Evolutionary conservation across 2,329 filamentous ascomycete species (phyloP).

Genomic region (Didymellaceae sp.): DNA sequence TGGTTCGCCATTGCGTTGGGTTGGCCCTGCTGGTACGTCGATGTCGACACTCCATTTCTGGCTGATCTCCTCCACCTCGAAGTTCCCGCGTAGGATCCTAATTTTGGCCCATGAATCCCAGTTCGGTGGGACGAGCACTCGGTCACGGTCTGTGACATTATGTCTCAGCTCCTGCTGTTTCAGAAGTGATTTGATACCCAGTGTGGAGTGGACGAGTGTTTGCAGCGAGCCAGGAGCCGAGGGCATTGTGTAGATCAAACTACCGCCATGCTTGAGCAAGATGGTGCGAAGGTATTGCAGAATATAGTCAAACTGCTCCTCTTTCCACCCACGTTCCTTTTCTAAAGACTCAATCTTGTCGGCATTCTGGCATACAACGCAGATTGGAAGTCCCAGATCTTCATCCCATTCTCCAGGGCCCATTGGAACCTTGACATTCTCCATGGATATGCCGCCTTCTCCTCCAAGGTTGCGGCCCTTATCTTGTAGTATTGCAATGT

Average conservation of each 20-base stretch:
- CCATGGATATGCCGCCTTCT: slow-evolving; percentile 38
- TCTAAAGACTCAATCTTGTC: slow-evolving; percentile 92
- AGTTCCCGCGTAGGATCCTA: slow-evolving; percentile 85
- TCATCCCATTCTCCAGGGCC: slow-evolving; percentile 95
- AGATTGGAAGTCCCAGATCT: slow-evolving; percentile 82
- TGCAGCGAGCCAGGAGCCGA: slow-evolving; percentile 74
- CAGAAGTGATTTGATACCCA: slow-evolving; percentile 84
- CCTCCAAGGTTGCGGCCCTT: slow-evolving; percentile 38
- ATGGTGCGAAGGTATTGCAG: slow-evolving; percentile 91
- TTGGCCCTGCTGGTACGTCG: slow-evolving; percentile 53
- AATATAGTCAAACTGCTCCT: slow-evolving; percentile 95
- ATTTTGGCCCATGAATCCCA: slow-evolving; percentile 99
- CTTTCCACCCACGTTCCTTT: slow-evolving; percentile 89
- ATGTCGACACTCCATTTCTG: slow-evolving; percentile 87
- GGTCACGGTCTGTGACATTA: slow-evolving; percentile 91
- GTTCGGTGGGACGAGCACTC: slow-evolving; percentile 91
- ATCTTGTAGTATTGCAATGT: slow-evolving; percentile 80
- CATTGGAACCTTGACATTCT: slow-evolving; percentile 67
- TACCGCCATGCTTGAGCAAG: slow-evolving; percentile 75
- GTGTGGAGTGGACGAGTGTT: slow-evolving; percentile 80
- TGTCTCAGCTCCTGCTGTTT: slow-evolving; percentile 57
- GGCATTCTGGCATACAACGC: slow-evolving; percentile 95
- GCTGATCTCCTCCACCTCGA: slow-evolving; percentile 87
- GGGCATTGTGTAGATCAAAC: slow-evolving; percentile 56
- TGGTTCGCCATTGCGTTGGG: slow-evolving; percentile 30